phyloP scores from a whole-genome alignment of 106 monocot species.

The Dioscorea zingiberensis region DNA sequence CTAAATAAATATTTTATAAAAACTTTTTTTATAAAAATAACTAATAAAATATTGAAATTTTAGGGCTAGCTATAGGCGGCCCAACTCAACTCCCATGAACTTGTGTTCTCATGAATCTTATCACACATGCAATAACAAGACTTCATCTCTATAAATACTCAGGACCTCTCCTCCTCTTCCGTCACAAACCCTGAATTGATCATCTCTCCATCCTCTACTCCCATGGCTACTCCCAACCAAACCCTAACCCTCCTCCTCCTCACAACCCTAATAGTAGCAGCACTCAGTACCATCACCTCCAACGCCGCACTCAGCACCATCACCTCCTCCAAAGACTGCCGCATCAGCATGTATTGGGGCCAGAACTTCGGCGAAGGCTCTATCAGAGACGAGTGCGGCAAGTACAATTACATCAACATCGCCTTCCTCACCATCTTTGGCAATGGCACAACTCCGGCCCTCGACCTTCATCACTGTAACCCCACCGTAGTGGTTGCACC shows the following conservation, averaged over 20 bases:
- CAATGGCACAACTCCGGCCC: constrained; percentile 40
- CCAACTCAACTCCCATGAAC: too few species aligned
- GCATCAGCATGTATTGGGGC: constrained; percentile 79
- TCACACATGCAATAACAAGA: too few species aligned
- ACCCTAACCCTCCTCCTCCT: neutral
- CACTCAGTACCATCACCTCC: too few species aligned
- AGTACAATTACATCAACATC: constrained; percentile 42
- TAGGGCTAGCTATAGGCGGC: too few species aligned
- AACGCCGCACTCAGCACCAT: too few species aligned
- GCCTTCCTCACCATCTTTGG: constrained; percentile 59
- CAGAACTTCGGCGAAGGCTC: constrained; percentile 64
- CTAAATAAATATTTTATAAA: too few species aligned
- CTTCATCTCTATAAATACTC: neutral
- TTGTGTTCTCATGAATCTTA: too few species aligned
- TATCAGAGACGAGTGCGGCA: constrained; percentile 37
- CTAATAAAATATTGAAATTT: too few species aligned
- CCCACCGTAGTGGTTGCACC: constrained; percentile 21
- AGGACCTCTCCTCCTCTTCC: neutral
- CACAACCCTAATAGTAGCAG: neutral
- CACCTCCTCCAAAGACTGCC: constrained; percentile 19
- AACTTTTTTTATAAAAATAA: too few species aligned
- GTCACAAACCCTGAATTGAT: neutral
- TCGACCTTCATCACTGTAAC: constrained; percentile 58
- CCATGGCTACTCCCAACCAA: neutral
- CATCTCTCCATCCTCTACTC: too few species aligned